Percentiles rank a stretch among this genome's conserved stretches.
phyloP scores from a whole-genome alignment of 805 yeast species.

The Jamesozyma spencerorum region DNA sequence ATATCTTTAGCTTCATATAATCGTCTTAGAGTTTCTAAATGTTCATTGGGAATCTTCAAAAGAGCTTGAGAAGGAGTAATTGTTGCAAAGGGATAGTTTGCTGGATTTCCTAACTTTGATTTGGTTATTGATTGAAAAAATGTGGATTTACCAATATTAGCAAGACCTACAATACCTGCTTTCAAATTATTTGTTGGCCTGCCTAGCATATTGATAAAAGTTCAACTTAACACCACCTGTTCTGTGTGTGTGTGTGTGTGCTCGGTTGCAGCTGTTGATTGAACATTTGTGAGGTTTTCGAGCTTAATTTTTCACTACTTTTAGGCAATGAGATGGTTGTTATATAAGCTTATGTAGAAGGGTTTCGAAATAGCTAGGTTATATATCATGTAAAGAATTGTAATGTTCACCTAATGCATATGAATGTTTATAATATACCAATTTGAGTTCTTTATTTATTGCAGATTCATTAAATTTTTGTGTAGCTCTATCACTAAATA shows the following conservation, averaged over 20 bases:
- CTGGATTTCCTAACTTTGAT: slow-evolving; percentile 91
- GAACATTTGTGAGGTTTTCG: too few species aligned
- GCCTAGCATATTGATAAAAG: slow-evolving; percentile 48
- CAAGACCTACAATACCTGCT: slow-evolving; percentile 91
- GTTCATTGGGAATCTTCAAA: slow-evolving; percentile 59
- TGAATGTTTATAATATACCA: slow-evolving; percentile 77
- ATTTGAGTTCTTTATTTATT: slow-evolving; percentile 43
- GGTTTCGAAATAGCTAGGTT: too few species aligned
- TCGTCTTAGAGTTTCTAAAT: slow-evolving; percentile 45
- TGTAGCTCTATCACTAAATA: slow-evolving; percentile 69
- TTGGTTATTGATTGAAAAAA: slow-evolving; percentile 95
- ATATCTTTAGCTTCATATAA: slow-evolving; percentile 53
- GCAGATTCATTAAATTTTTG: slow-evolving; percentile 54
- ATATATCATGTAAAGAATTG: slow-evolving; percentile 60
- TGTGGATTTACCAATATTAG: slow-evolving; percentile 92
- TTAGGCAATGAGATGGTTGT: too few species aligned
- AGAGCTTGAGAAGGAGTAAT: slow-evolving; percentile 69
- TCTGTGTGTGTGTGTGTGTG: not conserved
- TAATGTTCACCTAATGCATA: slow-evolving; percentile 94
- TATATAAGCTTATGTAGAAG: too few species aligned
- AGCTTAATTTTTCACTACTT: too few species aligned
- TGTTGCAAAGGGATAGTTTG: slow-evolving; percentile 96
- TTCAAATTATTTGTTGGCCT: slow-evolving; percentile 66
- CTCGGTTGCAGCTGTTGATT: too few species aligned
- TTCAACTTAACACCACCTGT: too few species aligned